Evolutionary conservation across 208 protist genomes (phyloP), one percentile per base, ranked within the genome.

Genomic region (Crithidia fasciculata): DNA sequence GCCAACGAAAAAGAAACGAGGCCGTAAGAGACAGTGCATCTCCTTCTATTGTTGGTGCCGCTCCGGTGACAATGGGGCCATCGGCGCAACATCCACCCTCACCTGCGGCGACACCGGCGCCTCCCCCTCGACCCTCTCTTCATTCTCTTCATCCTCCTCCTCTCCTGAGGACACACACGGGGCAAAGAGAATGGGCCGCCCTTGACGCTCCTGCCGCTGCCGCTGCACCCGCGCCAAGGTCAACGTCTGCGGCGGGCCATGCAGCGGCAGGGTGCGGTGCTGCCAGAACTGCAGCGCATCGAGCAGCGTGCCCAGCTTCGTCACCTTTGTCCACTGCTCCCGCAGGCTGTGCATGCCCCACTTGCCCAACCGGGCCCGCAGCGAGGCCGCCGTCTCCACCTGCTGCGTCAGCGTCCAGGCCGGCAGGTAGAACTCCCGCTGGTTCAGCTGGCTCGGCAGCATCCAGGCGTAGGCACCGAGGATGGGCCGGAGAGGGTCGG

Each of bases 311-410:
- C 87, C 88, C 19, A 95, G 72, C 64, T 85, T 84, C 36, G 91
- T 95, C 13, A 86, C 76, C 66, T 95, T 95, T 3, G 91, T 85
- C 91, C 91, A 93, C 80, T 95, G 91, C 68, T 82, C 71, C 28
- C 83, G 69, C 44, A 93, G 81, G 54, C 88, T 86, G 55, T 87
- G 78, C 53, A 88, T 54, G 2, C 74, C 60, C 91, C 91, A 95
- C 15, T 60, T 75, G 54, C 65, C 44, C 18, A 88, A 59, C 10
- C 80, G 82, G 39, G 75, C 57, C 18, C 65, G 70, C 58, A 93
- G 61, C 52, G 86, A 86, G 15, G 68, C 73, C 7, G 71, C 69
- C 55, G 88, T 93, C 58, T 87, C 85, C 18, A 89, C 72, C 50
- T 76, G 67, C 65, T 83, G 71, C 53, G 65, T 50, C 56, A 93